Evolutionary conservation across 176 grass and related monocot species (phyloP).

Genomic region (Hordeum marinum): DNA sequence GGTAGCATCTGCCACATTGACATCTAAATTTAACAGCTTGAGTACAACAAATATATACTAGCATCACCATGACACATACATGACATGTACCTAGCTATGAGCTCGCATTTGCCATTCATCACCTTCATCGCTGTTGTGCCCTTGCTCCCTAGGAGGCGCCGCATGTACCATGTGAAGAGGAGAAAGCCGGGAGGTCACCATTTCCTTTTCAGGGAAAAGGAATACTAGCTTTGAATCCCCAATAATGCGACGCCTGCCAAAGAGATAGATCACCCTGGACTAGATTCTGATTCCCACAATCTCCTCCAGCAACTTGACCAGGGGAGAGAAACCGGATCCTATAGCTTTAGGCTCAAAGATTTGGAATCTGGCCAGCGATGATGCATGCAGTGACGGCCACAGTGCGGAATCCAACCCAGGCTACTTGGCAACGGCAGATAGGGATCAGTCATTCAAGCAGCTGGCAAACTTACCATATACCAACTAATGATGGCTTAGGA

Average conservation of each 20-base stretch:
- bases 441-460: background rate
- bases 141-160: slow-evolving; percentile 55
- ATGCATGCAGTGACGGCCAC: background rate
- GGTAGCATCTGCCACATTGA: background rate
- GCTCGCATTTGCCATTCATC: slow-evolving; percentile 25
- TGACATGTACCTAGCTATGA: slow-evolving; percentile 34
- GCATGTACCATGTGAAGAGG: slow-evolving; percentile 36
- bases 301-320: background rate
- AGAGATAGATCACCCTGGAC: background rate
- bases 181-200: background rate
- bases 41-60: background rate
- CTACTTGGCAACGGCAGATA: background rate
- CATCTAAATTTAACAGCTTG: slow-evolving; percentile 3
- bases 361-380: background rate
- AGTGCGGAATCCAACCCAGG: background rate
- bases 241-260: background rate
- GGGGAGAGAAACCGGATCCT: background rate
- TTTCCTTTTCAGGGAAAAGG: background rate
- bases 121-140: slow-evolving; percentile 27
- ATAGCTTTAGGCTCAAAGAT: background rate
- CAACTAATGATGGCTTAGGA: background rate
- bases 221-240: background rate
- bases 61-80: background rate
- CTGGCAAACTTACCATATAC: background rate
- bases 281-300: background rate